phyloP scores from a whole-genome alignment of 2,329 filamentous ascomycete genomes.

The Talaromyces piceae region DNA sequence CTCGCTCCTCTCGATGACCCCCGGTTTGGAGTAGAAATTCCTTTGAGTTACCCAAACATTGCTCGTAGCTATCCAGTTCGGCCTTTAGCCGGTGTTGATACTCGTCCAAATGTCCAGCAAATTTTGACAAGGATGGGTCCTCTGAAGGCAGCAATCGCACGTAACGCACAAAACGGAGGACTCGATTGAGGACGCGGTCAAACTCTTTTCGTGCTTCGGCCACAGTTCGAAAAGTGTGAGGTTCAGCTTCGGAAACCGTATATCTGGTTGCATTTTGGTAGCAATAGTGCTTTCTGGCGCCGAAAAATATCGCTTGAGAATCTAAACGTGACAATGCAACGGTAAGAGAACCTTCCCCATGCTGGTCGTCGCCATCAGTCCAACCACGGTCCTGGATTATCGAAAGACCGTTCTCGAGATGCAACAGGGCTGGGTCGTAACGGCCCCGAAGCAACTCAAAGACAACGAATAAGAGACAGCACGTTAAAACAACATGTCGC shows the following conservation, averaged over 20 bases:
- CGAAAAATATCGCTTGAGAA: slow-evolving; percentile 12
- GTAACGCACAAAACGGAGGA: neutral
- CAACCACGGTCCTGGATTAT: slow-evolving; percentile 13
- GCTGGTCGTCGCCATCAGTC: neutral
- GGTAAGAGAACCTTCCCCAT: slow-evolving; percentile 6
- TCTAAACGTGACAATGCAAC: slow-evolving; percentile 11
- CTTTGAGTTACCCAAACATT: neutral
- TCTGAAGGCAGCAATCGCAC: neutral
- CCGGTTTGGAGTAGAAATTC: neutral
- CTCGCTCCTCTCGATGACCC: slow-evolving; percentile 9
- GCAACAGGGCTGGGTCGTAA: slow-evolving; percentile 15
- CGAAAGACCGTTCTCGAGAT: slow-evolving; percentile 18
- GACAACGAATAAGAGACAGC: slow-evolving; percentile 19
- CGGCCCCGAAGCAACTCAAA: slow-evolving; percentile 20
- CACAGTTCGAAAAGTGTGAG: slow-evolving; percentile 1
- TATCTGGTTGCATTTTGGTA: neutral
- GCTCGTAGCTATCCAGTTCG: neutral
- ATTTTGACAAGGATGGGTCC: neutral
- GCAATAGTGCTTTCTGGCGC: neutral
- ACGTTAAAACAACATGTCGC: slow-evolving; percentile 15
- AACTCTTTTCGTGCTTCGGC: slow-evolving; percentile 1
- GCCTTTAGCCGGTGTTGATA: neutral
- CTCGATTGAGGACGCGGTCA: neutral
- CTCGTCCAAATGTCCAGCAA: neutral
- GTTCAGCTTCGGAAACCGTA: neutral